phyloP scores from a whole-genome alignment of 129 eudicot genomes.

The Flaveria brownii region DNA sequence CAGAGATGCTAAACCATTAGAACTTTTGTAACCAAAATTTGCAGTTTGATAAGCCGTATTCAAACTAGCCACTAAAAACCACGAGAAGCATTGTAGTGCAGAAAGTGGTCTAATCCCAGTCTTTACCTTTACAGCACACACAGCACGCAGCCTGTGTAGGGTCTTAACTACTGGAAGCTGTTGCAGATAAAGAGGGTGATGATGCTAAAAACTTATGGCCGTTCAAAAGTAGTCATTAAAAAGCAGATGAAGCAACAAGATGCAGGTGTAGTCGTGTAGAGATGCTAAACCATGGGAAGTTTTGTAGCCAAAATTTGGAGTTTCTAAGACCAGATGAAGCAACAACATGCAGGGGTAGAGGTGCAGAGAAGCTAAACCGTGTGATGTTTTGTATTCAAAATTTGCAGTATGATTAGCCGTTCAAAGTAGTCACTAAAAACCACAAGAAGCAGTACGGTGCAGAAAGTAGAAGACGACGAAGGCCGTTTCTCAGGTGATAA shows the following conservation, averaged over 20 bases:
- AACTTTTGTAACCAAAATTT: slow-evolving; percentile 11
- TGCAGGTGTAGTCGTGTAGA: too few species aligned
- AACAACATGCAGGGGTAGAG: slow-evolving; percentile 30
- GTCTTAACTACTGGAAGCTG: slow-evolving; percentile 2
- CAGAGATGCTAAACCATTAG: slow-evolving; percentile 6
- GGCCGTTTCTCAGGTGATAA: slow-evolving; percentile 47
- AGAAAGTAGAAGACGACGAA: slow-evolving; percentile 37
- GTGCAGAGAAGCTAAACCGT: slow-evolving; percentile 33
- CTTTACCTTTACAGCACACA: background rate
- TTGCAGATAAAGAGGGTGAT: background rate
- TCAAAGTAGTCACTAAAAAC: slow-evolving; percentile 23
- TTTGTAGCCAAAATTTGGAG: too few species aligned
- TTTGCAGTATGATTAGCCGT: slow-evolving; percentile 25
- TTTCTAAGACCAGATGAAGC: slow-evolving; percentile 34
- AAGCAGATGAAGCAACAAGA: background rate
- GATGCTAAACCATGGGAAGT: too few species aligned
- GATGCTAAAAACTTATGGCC: background rate
- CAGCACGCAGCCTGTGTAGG: background rate
- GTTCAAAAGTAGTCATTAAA: background rate
- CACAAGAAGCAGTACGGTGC: slow-evolving; percentile 35
- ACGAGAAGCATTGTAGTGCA: background rate
- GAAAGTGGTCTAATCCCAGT: background rate
- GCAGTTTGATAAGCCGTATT: slow-evolving; percentile 28
- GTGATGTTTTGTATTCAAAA: slow-evolving; percentile 6
- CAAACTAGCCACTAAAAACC: slow-evolving; percentile 21